phyloP scores from a whole-genome alignment of 2,329 filamentous ascomycete genomes.

The Penicillium sp. region DNA sequence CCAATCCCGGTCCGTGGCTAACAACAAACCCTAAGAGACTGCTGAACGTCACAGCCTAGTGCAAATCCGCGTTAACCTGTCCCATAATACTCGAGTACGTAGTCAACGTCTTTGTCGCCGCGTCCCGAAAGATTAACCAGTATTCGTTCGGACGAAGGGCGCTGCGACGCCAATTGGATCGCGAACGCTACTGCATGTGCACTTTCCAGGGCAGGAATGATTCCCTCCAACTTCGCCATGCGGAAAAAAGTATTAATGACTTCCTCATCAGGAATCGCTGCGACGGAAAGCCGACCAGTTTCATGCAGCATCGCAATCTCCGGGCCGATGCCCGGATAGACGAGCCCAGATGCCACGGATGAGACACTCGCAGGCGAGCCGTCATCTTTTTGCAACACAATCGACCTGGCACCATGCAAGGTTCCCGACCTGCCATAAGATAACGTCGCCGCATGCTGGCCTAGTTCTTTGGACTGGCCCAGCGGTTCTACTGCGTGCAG shows the following conservation, averaged over 20 bases:
- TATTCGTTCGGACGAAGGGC: slow-evolving; percentile 22
- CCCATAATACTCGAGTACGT: slow-evolving; percentile 14
- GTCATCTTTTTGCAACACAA: slow-evolving; percentile 12
- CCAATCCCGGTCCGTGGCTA: no score
- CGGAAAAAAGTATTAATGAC: slow-evolving; percentile 26
- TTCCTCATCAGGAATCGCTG: slow-evolving; percentile 26
- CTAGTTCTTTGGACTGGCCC: background rate
- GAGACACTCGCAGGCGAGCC: slow-evolving; percentile 17
- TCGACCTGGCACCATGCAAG: slow-evolving; percentile 12
- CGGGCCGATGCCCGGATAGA: slow-evolving; percentile 32
- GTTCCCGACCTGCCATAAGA: slow-evolving; percentile 1
- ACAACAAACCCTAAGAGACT: no score
- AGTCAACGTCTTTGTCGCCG: slow-evolving; percentile 28
- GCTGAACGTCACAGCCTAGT: no score
- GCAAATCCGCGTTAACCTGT: background rate
- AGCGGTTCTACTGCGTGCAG: slow-evolving; percentile 5
- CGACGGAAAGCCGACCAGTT: slow-evolving; percentile 20
- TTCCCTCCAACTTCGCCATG: slow-evolving; percentile 23
- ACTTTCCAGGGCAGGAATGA: slow-evolving; percentile 16
- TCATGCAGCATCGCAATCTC: slow-evolving; percentile 27
- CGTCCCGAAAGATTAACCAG: slow-evolving; percentile 26
- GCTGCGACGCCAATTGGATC: slow-evolving; percentile 67
- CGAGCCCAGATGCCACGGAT: slow-evolving; percentile 24
- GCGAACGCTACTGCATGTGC: slow-evolving; percentile 65
- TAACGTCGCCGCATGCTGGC: slow-evolving; percentile 11